Percentiles rank a stretch among this genome's conserved stretches.
Conservation (phyloP, 2,329 filamentous ascomycete genomes). For the Microdochium paspali region DNA sequence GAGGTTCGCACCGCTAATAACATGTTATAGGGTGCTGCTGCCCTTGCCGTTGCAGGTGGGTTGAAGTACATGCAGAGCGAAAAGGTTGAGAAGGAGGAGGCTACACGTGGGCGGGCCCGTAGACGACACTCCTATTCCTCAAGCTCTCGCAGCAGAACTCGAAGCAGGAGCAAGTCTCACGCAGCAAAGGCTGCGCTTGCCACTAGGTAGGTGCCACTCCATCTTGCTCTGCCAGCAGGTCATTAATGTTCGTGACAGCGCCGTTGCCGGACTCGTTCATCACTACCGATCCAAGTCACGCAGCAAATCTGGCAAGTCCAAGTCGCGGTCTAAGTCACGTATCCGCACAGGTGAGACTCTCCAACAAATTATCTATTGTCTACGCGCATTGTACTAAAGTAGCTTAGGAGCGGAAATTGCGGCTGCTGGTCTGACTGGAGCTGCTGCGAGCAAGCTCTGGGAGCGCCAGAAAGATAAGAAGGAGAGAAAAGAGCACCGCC, state of each 20-base stretch:
- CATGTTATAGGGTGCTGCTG: constrained; percentile 34
- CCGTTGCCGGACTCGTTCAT: constrained; percentile 47
- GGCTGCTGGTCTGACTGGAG: constrained; percentile 49
- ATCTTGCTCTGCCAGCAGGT: neutral
- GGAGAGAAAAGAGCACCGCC: constrained; percentile 24
- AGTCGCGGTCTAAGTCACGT: constrained; percentile 29
- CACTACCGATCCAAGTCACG: constrained; percentile 44
- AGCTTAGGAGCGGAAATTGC: constrained; percentile 42
- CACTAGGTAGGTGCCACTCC: constrained; percentile 26
- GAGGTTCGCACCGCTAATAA: neutral
- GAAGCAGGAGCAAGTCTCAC: constrained; percentile 26
- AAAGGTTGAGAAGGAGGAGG: constrained; percentile 51
- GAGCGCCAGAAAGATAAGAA: constrained; percentile 53
- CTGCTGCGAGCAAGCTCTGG: constrained; percentile 51
- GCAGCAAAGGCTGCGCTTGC: constrained; percentile 48
- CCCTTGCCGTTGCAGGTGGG: constrained; percentile 54
- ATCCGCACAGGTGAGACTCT: constrained; percentile 28
- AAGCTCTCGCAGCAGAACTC: constrained; percentile 30
- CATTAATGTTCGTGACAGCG: constrained; percentile 21
- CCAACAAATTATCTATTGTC: too few species aligned
- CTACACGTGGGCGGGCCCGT: constrained; percentile 44
- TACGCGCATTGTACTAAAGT: neutral
- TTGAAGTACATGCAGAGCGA: constrained; percentile 54
- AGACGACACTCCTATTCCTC: constrained; percentile 30
- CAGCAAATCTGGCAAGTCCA: too few species aligned